These are phyloP conservation scores for Pseudogymnoascus sp. DNA, from an alignment of 2,329 filamentous ascomycete genomes.

Conservation along the genomic window DNA sequence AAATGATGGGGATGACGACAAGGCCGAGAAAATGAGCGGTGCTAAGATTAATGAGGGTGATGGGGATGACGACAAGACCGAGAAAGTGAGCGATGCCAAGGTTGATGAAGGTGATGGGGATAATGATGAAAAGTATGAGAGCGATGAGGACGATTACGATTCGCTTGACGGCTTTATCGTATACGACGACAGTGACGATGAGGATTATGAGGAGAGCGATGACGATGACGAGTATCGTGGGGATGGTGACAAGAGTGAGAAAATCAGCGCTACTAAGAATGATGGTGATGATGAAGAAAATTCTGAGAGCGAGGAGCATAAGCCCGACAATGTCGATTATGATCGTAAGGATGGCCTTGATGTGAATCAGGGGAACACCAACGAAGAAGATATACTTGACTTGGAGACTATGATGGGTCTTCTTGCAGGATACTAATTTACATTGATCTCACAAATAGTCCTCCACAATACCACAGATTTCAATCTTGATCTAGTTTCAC, in stretches of 20 bases:
- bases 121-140: conserved; percentile 11
- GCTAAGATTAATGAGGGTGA: not conserved
- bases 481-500: not conserved
- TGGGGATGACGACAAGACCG: not conserved
- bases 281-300: no score
- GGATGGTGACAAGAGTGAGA: conserved; percentile 21
- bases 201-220: conserved; percentile 19
- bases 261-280: no score
- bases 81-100: not conserved
- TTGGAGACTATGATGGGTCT: no score
- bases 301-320: no score
- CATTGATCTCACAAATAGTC: not conserved
- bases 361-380: no score
- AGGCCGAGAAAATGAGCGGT: not conserved
- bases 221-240: conserved; percentile 25
- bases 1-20: not conserved
- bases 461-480: not conserved
- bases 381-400: no score
- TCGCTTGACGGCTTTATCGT: conserved; percentile 15
- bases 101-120: not conserved
- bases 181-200: conserved; percentile 15
- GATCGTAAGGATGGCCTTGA: no score
- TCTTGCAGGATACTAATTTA: no score
- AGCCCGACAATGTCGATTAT: no score
- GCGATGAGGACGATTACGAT: conserved; percentile 14